Evolutionary conservation across 2,329 filamentous ascomycete genomes (phyloP), one percentile per base, ranked within the genome.

Genomic region (Didymella sp.): DNA sequence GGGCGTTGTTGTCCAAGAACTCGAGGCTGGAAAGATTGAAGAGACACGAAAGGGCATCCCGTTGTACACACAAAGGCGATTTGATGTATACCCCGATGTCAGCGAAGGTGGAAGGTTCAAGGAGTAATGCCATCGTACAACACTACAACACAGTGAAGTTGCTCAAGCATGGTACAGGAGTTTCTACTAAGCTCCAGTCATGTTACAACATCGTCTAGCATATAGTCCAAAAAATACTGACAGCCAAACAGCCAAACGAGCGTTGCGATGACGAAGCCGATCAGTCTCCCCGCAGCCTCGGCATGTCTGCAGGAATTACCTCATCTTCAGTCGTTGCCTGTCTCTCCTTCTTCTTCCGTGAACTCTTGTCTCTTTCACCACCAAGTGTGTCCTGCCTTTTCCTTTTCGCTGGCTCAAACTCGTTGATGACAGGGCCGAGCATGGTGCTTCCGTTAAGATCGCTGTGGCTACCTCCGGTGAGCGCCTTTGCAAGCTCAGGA

Each of bases 11-110:
- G 85, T 88, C 73, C 89, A 87, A 59, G 75, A 79, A 19, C 62
- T 85, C 51, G 77, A 76, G 49, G 72, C 73, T 15, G 73, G 73
- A 3, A 75, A 74, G 38, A 81, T 83, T 30, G 74, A 70, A 30
- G 69, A 77, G 60, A 70, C 70, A 28, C 73, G 62, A 59, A 91
- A 85, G 75, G 89, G 89, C 6, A 96, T 99, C 65, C 95, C 95
- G 2, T 81, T 98, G 50, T 87, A 88, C 69, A 84, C 83, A 17
- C 95, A 99, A 82, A 84, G 95, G 69, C 83, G 95, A 64, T 99
- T 96, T 74, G 95, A 99, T 76, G 89, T 99, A 19, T 99, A 99
- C 76, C 90, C 92, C 0, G 93, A 99, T 81, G 87, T 99, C 28
- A 92, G 87, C 69, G 77, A 85, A 68, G 88, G 85, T 1, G 79